Evolutionary conservation across 2,329 filamentous ascomycete genomes (phyloP).

Genomic region (Pseudopyricularia cyperi): DNA sequence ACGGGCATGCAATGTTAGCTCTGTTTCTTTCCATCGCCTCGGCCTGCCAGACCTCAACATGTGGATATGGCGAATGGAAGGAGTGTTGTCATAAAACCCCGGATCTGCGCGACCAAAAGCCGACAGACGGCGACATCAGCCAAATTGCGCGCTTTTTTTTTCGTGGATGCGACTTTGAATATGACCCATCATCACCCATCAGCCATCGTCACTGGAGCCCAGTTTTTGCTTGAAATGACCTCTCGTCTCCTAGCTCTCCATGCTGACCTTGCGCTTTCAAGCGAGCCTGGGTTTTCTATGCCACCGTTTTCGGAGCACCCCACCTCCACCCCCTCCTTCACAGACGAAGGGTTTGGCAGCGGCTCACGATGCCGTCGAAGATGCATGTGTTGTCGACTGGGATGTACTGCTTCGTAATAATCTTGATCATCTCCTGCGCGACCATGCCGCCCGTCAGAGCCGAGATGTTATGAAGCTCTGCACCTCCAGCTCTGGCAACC

Average conservation of each 20-base stretch:
- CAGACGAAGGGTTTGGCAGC: slow-evolving; percentile 44
- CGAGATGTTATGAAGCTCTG: slow-evolving; percentile 86
- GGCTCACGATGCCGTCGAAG: slow-evolving; percentile 54
- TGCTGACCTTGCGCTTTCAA: background rate
- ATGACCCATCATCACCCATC: too few species aligned
- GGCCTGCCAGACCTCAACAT: background rate
- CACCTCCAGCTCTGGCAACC: slow-evolving; percentile 63
- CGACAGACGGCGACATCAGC: slow-evolving; percentile 3
- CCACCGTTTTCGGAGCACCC: background rate
- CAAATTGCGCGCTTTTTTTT: slow-evolving; percentile 1
- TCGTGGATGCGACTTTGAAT: background rate
- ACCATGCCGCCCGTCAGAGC: slow-evolving; percentile 81
- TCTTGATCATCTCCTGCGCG: slow-evolving; percentile 94
- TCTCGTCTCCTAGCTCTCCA: background rate
- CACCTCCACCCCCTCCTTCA: slow-evolving; percentile 16
- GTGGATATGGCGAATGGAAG: background rate
- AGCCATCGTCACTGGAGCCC: background rate
- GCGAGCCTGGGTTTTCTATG: slow-evolving; percentile 4
- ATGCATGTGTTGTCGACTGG: slow-evolving; percentile 60
- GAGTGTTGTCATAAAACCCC: background rate
- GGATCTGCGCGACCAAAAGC: slow-evolving; percentile 5
- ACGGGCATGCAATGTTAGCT: background rate
- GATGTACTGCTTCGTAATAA: slow-evolving; percentile 61
- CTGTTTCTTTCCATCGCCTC: background rate
- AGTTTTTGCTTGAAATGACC: too few species aligned